Conservation (phyloP, 2,329 filamentous ascomycete genomes). For the Fonsecaea nubica region DNA sequence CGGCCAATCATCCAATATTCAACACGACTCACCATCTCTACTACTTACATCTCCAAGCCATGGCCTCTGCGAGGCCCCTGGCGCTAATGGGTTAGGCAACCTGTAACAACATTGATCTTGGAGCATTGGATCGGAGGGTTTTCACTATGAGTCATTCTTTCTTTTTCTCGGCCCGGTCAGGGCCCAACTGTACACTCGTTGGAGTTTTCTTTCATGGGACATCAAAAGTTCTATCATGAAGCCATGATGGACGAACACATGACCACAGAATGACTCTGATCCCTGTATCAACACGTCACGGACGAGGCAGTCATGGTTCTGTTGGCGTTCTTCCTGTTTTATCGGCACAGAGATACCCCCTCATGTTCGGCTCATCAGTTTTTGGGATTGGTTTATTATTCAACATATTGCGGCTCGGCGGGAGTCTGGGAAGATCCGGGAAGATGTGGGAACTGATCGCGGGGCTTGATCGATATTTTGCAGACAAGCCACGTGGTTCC, state of each 20-base stretch:
- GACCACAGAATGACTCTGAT: slow-evolving; percentile 25
- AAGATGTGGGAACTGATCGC: background rate
- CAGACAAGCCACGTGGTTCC: slow-evolving; percentile 1
- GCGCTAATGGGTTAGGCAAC: slow-evolving; percentile 23
- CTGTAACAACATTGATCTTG: slow-evolving; percentile 28
- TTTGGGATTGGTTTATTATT: slow-evolving; percentile 1
- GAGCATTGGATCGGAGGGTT: slow-evolving; percentile 18
- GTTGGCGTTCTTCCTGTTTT: slow-evolving; percentile 14
- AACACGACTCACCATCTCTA: slow-evolving; percentile 10
- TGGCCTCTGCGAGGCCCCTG: slow-evolving; percentile 9
- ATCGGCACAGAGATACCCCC: slow-evolving; percentile 21
- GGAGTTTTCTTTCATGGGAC: slow-evolving; percentile 22
- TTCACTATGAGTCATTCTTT: slow-evolving; percentile 28
- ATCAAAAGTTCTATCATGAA: slow-evolving; percentile 28
- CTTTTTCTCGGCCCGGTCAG: background rate
- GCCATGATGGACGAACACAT: slow-evolving; percentile 25
- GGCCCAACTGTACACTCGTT: slow-evolving; percentile 20
- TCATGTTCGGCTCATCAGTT: slow-evolving; percentile 8
- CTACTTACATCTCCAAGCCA: slow-evolving; percentile 6
- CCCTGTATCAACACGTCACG: slow-evolving; percentile 24
- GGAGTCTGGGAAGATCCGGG: background rate
- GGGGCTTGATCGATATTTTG: background rate
- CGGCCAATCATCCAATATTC: slow-evolving; percentile 6
- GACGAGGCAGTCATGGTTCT: slow-evolving; percentile 13
- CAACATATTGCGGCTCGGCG: background rate